phyloP scores from a whole-genome alignment of 2,329 filamentous ascomycete genomes.

The Fusarium torulosum region DNA sequence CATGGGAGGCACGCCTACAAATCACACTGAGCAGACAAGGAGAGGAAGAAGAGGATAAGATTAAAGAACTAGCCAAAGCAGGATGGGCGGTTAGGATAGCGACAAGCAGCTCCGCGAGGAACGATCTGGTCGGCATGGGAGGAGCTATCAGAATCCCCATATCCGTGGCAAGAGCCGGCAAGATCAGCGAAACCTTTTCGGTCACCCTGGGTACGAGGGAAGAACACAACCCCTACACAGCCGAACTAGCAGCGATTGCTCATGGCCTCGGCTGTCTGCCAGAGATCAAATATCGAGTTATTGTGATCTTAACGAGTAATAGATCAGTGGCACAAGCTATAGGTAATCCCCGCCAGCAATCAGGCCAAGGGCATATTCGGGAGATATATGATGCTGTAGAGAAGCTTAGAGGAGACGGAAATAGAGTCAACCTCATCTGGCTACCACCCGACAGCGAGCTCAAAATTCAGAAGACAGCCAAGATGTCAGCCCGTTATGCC shows the following conservation, averaged over 20 bases:
- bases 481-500: not conserved
- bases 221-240: not conserved
- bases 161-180: not conserved
- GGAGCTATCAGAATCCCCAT: slow-evolving; percentile 9
- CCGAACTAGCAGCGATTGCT: not conserved
- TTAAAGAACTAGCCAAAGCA: slow-evolving; percentile 7
- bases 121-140: slow-evolving; percentile 36
- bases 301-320: not conserved
- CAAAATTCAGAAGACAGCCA: not conserved
- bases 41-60: slow-evolving; percentile 29
- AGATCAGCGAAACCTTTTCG: not conserved
- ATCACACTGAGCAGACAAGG: not conserved
- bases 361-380: not conserved
- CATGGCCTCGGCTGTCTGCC: not conserved
- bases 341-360: not conserved
- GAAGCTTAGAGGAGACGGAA: not conserved
- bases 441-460: not conserved
- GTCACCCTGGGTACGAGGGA: not conserved
- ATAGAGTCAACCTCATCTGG: not conserved
- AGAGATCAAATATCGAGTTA: not conserved
- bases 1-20: not conserved
- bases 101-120: slow-evolving; percentile 36
- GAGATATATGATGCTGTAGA: not conserved
- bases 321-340: not conserved
- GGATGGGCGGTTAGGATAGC: slow-evolving; percentile 21